Conservation (phyloP, 331 rosid species). For the Acacia concinna region DNA sequence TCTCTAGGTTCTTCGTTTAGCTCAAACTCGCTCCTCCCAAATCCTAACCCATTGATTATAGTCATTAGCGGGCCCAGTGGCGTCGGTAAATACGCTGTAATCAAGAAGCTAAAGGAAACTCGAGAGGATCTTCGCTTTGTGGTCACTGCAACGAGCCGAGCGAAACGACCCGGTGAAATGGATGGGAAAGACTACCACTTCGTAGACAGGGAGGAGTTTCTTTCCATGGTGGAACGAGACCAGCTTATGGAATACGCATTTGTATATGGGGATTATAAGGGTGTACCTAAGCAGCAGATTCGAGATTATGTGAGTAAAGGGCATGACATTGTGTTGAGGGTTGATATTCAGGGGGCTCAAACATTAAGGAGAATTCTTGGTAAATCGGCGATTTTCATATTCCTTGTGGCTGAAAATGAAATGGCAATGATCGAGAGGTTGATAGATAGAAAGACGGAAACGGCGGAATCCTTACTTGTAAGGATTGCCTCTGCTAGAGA, state of each 20-base stretch:
- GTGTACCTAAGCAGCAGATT: constrained; percentile 86
- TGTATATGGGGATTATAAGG: constrained; percentile 93
- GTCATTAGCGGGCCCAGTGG: constrained; percentile 95
- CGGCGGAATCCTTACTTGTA: constrained; percentile 66
- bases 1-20: constrained; percentile 67
- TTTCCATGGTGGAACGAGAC: constrained; percentile 52
- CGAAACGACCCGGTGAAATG: constrained; percentile 60
- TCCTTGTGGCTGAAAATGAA: constrained; percentile 83
- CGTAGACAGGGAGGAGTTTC: constrained; percentile 70
- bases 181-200: constrained; percentile 76
- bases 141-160: constrained; percentile 77
- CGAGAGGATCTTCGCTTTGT: constrained; percentile 72
- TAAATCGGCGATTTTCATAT: constrained; percentile 71
- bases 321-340: constrained; percentile 71
- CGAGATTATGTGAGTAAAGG: constrained; percentile 78
- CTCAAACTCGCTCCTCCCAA: constrained; percentile 55
- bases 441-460: constrained; percentile 81
- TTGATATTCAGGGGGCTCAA: constrained; percentile 90
- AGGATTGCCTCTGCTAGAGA: constrained; percentile 85
- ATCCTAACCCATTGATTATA: constrained; percentile 65
- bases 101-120: constrained; percentile 51
- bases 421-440: constrained; percentile 74
- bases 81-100: constrained; percentile 89
- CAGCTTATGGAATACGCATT: constrained; percentile 87
- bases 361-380: constrained; percentile 74